Evolutionary conservation across 805 yeast species (phyloP), one percentile per base, ranked within the genome.

Genomic region (Cyberlindnera misumaiensis): DNA sequence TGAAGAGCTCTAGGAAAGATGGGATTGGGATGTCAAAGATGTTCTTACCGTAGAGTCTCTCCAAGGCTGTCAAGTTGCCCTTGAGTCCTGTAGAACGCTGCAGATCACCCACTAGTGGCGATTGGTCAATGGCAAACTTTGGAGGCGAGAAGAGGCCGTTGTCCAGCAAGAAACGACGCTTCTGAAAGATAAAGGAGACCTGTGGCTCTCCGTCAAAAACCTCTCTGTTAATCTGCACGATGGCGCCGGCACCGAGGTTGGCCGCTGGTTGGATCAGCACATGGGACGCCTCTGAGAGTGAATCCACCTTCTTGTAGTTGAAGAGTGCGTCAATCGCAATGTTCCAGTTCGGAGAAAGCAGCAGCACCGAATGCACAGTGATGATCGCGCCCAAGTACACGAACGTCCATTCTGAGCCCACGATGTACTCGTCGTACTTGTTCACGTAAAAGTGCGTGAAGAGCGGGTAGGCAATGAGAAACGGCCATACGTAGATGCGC

Each of bases 341-440:
- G 56, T 80, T 87, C 98, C 98, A 90, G 53, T 83, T 82, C n/a
- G 97, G 96, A 75, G 87, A 75, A 59, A 90, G 73, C 81, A 88
- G 73, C 41, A 90, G 66, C 57, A 90, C 66, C 32, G 80, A 65
- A 56, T 90, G 94, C 42, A 83, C 44, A 3, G 96, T 77, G 28
- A 82, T 59, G 36, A 89, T 68, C 5, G 88, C 60, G 43, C 94
- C 82, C 17, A 87, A 66, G 54, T 77, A 89, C 28, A 90, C 93
- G 59, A 85, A 86, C 0, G 97, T 93, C 97, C 98, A 93, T 64
- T 90, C 98, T 33, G 82, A 73, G 18, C 96, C 96, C 32, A 73
- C 83, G 53, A 90, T 83, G 57, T 85, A 85, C 41, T 63, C 67
- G 41, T 90, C 97, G 60, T 90, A 90, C 41, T 80, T 75, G 43